A percentile compares a stretch with the other conserved stretches of the same genome.
These are phyloP conservation scores for Phytopythium delawarense DNA, from an alignment of 352 stramenopile genomes.

Conservation along the genomic window DNA sequence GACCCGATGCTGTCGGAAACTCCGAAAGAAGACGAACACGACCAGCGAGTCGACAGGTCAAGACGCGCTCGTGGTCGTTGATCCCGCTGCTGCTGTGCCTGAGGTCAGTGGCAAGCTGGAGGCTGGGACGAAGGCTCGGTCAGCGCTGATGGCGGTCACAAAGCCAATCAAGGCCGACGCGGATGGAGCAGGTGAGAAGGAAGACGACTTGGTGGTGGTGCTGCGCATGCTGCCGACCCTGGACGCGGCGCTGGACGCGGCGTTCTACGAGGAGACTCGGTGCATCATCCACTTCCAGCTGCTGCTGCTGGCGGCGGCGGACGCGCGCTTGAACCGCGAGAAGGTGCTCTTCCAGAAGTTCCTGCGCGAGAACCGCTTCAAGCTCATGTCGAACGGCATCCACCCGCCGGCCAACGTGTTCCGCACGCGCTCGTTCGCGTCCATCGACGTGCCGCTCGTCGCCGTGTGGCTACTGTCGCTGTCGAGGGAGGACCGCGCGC, in stretches of 20 bases:
- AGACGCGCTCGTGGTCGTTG: neutral
- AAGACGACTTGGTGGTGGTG: constrained; percentile 54
- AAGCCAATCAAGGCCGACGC: constrained; percentile 2
- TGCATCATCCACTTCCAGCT: constrained; percentile 91
- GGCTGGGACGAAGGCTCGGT: constrained; percentile 7
- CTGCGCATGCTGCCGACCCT: constrained; percentile 62
- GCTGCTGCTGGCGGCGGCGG: constrained; percentile 84
- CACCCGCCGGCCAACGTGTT: constrained; percentile 90
- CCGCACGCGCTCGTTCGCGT: constrained; percentile 82
- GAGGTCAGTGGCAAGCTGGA: constrained; percentile 12
- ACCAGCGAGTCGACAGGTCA: neutral
- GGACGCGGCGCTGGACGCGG: constrained; percentile 67
- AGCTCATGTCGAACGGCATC: constrained; percentile 92
- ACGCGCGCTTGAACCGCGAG: constrained; percentile 83
- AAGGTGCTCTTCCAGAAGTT: constrained; percentile 94
- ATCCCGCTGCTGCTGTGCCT: neutral
- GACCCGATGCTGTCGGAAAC: constrained; percentile 13
- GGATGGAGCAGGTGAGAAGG: constrained; percentile 5
- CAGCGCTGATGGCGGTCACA: neutral
- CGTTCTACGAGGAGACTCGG: constrained; percentile 88
- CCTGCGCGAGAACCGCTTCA: constrained; percentile 91
- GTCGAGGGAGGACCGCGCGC: constrained; percentile 71
- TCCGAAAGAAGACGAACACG: constrained; percentile 9
- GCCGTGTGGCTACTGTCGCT: constrained; percentile 89
- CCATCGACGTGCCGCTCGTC: constrained; percentile 88